Base-by-base conservation (phyloP, 305 asterid species). In the Andrographis paniculata region DNA sequence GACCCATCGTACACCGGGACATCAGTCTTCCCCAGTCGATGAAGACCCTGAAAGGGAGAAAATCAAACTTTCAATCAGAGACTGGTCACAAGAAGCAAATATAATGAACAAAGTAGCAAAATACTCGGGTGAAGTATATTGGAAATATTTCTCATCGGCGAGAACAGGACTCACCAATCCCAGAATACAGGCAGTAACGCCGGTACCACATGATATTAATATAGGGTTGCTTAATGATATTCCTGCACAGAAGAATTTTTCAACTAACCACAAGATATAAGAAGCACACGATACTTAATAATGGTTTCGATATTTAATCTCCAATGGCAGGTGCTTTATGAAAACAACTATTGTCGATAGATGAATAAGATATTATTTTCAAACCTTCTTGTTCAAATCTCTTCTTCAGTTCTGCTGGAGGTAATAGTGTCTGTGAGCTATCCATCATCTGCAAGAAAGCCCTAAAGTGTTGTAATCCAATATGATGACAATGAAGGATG, bases 1-100 rank as follows among this genome's bases (percentile, higher is more conserved):
- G 97, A 87, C 42, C 95, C 97, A 45, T 87, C 95, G 37, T 78
- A 87, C 20, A 87, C 84, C 0, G 94, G 70, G 36, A 84, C 87
- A 54, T 75, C 73, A 1, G 79, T 60, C 78, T 73, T 79, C 55
- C 97, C 88, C 22, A 84, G 74, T 43, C 78, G 88, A 66, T 79
- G 84, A 21, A 87, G 86, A 16, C 94, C 89, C 97, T 87, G 75
- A 55, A 63, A 58, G 22, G 21, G 17, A 37, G 20, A 47, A 42
- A 35, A 27, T 9, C 14, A 12, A 30, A 22, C 45, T 53, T 37
- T 42, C 21, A 44, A 6, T 50, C 42, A 16, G 10, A 5, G 33
- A 5, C 33, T 27, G 33, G 33, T 27, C 10, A 10, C 10, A 5
- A 27, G 10, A 27, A 27, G 0, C 9, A 10, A 5, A 5, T 10